Evolutionary conservation across 352 stramenopile genomes (phyloP), one percentile per base, ranked within the genome.

Genomic region (Globisporangium camurandrum): DNA sequence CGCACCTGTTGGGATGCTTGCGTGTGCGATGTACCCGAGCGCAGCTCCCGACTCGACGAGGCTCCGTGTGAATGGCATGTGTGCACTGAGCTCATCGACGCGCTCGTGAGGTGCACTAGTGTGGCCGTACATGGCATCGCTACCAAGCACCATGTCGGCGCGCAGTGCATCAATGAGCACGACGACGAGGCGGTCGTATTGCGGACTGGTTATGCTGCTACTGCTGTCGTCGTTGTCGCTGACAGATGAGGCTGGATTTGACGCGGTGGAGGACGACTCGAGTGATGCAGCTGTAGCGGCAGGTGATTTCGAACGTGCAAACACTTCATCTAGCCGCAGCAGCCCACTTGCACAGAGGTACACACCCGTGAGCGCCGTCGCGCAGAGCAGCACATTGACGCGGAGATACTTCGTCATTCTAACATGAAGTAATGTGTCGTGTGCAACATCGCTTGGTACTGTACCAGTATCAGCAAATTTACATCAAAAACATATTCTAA

Each of bases 161-260:
- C 85, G 78, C 28, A 95, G 44, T 0, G 85, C 85, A 52, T 95
- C 85, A 53, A 95, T 86, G 9, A 95, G 69, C 41, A 95, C 82
- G 53, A 95, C 55, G 20, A 95, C 78, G 8, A 95, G 58, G 11
- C 85, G 75, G 48, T 89, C 85, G 44, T 88, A 95, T 8, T 47
- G 53, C 54, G 31, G 44, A 24, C n/a, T n/a, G n/a, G n/a, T n/a
- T n/a, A n/a, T n/a, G n/a, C n/a, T n/a, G n/a, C n/a, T n/a, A n/a
- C n/a, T n/a, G n/a, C n/a, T n/a, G n/a, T n/a, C n/a, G n/a, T 34
- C 30, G 30, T 40, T 45, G n/a, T 30, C 17, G 7, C 28, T 60
- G 36, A 42, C n/a, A 26, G 16, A 10, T n/a, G 6, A 9, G 5
- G 43, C 20, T 24, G 59, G n/a, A n/a, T 7, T 57, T 40, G 30